Percentiles rank a stretch among this genome's conserved stretches.
phyloP scores from a whole-genome alignment of 768 basidiomycete species.

The Tylopilus felleus region DNA sequence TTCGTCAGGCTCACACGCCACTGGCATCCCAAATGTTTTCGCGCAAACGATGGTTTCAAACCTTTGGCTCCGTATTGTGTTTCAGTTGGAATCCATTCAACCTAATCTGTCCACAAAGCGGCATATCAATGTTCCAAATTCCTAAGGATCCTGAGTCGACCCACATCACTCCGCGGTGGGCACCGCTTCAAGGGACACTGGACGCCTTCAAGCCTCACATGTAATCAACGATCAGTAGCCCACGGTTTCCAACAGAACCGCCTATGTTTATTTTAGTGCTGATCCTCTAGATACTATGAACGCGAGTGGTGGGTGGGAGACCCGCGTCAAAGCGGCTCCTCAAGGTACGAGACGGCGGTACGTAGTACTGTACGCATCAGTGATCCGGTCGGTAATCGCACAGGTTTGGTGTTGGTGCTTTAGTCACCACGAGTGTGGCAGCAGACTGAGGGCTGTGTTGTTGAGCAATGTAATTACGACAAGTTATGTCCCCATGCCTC shows the following conservation, averaged over 20 bases:
- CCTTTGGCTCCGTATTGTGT: neutral
- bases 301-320: too few relatives aligned
- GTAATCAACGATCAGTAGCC: neutral
- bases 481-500: neutral
- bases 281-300: neutral
- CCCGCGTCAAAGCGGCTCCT: neutral
- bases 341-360: neutral
- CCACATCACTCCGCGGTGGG: too few relatives aligned
- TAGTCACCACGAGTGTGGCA: neutral
- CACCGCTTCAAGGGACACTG: neutral
- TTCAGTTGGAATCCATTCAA: neutral
- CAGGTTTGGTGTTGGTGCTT: neutral
- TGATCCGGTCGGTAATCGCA: neutral
- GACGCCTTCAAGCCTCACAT: neutral
- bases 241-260: neutral
- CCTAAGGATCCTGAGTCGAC: neutral
- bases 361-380: neutral
- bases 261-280: neutral
- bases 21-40: neutral
- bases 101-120: too few relatives aligned
- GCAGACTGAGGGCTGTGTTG: neutral
- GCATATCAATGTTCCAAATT: too few relatives aligned
- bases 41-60: neutral
- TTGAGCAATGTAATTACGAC: neutral
- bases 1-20: neutral